Evolutionary conservation across 352 stramenopile species (phyloP), one percentile per base, ranked within the genome.

Genomic region (Phytopythium kandeliae): DNA sequence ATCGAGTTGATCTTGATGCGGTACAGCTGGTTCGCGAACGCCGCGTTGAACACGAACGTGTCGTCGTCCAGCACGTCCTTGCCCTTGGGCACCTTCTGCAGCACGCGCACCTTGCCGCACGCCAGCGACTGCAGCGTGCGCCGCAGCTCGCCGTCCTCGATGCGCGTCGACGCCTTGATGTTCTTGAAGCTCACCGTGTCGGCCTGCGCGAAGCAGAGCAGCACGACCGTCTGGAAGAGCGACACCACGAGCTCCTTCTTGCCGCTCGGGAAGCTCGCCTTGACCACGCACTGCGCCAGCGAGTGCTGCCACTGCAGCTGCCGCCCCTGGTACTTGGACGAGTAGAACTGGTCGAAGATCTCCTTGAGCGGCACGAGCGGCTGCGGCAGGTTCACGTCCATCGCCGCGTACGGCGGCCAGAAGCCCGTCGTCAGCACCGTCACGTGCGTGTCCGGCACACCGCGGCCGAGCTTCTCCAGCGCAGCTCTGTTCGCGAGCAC

Each of bases 141-240:
- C 65, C 94, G 96, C 19, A 97, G 44, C 54, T 97, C 89, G 34
- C 70, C 77, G 13, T 65, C 54, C 7, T 95, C 82, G 50, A 99
- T 98, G 30, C 84, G 64, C 0, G 94, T 98, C 46, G 75, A 67
- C 31, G 94, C 77, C 26, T 81, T 63, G 36, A 99, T 96, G 12
- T 98, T 79, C 19, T 86, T 81, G 48, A 97, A 91, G 11, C 67
- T 58, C 79, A 75, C 91, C 30, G 65, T 59, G 0, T 86, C 81
- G 13, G 72, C 64, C 31, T 88, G 74, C 66, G 99, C 99, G 76
- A 99, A 99, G 8, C 99, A 65, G 62, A 98, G 85, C 28, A 99
- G 74, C 40, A 99, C 98, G 51, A 96, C 97, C 62, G 98, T 98
- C 75, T 99, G 96, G 63, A 98, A 99, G 8, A 96, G 98, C 21